A percentile compares a stretch with the other conserved stretches of the same genome.
These are phyloP conservation scores for Crithidia mellificae DNA, from an alignment of 208 protist genomes.

Conservation along the genomic window DNA sequence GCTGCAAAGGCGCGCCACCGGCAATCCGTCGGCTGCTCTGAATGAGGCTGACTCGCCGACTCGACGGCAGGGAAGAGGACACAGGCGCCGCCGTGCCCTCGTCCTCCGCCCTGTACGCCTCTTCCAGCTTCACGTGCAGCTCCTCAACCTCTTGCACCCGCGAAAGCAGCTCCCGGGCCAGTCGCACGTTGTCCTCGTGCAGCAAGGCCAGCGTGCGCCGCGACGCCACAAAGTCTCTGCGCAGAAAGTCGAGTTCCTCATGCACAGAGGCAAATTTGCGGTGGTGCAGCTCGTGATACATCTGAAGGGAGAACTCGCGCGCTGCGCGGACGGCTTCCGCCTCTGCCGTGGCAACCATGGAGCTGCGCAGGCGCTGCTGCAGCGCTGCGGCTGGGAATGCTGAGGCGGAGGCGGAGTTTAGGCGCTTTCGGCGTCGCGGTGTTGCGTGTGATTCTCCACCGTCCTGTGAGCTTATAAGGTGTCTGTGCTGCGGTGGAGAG, in stretches of 20 bases:
- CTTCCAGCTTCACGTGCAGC: slow-evolving; percentile 24
- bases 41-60: not conserved
- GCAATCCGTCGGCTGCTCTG: not conserved
- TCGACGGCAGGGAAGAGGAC: not conserved
- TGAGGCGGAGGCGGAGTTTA: not conserved
- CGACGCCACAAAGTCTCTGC: slow-evolving; percentile 53
- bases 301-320: slow-evolving; percentile 42
- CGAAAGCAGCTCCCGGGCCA: slow-evolving; percentile 45
- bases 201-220: slow-evolving; percentile 56
- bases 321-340: slow-evolving; percentile 30
- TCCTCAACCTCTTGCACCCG: slow-evolving; percentile 40
- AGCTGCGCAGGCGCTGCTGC: slow-evolving; percentile 4
- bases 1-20: not conserved
- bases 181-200: slow-evolving; percentile 51
- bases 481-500: not conserved
- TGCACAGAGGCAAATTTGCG: slow-evolving; percentile 54
- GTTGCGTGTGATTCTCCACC: not conserved
- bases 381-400: not conserved
- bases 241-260: slow-evolving; percentile 76
- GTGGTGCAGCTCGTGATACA: slow-evolving; percentile 55
- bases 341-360: slow-evolving; percentile 11
- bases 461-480: not conserved
- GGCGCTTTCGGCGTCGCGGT: not conserved
- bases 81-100: not conserved
- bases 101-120: slow-evolving; percentile 6